Base-by-base conservation (phyloP, 352 stramenopile genomes). In the Phytopythium aichiense region DNA sequence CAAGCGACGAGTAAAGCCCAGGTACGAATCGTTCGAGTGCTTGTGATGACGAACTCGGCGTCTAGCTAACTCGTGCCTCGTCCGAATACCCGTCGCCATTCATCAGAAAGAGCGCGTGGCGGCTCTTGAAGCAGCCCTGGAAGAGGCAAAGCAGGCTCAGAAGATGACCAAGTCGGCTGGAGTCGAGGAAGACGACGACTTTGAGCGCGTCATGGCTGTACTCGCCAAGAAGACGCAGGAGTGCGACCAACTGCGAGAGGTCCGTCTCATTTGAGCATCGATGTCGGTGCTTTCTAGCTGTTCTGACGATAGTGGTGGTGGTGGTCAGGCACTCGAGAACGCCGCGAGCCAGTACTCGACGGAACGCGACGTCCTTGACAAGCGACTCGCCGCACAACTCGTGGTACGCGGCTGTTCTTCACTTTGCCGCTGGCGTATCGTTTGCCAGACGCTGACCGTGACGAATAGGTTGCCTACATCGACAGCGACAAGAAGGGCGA, bases 401-500 rank as follows among this genome's bases (percentile, higher is more conserved):
- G 79, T 92, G 61, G 83, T 87, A 62, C 37, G 72, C 48, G 0
- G 33, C 51, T 20, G 33, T 22, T 20, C 1, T 13, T 16, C 0
- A 13, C 22, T 28, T 25, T 9, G n/a, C 28, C 28, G 28, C 28
- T 31, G 28, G 28, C 3, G 28, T 31, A 31, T 31, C 28, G 3
- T 31, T 31, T 31, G 4, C 9, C 40, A 45, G 11, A 45, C 16
- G 40, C 7, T 9, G 20, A n/a, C 15, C 38, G 38, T 13, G 18
- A 22, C 11, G 5, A 30, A 1, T 28, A 88, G 76, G 78, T 92
- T 7, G 78, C 83, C 38, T 92, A 91, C n/a, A 64, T 81, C 8
- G 79, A 88, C 53, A 88, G 76, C 28, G 72, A 81, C 53, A 88
- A 88, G 61, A 92, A 90, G 63, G 63, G 72, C 13, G 81, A 92